Base-by-base conservation (phyloP, 1,284 basidiomycete genomes). In the Boletus semigastroideus region DNA sequence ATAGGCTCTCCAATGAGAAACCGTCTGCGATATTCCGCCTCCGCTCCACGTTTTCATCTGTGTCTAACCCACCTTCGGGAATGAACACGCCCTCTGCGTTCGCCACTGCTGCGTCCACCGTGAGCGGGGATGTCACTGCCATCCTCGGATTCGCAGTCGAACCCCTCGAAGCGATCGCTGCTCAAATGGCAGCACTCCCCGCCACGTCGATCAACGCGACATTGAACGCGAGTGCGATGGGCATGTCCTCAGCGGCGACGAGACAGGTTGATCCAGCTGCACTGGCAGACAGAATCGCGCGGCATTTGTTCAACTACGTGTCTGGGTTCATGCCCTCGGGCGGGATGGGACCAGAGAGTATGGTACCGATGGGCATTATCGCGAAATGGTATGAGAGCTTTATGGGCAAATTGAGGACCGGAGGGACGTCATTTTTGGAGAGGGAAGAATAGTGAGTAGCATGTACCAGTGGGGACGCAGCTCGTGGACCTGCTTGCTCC, bases 11-110 rank as follows among this genome's bases (percentile, higher is more conserved):
- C 3, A 94, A 94, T 67, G 85, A 89, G 19, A 95, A 95, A 65
- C 93, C 93, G 0, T 94, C 92, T 2, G 87, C 92, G 1, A 94
- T 97, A 62, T 96, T 94, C 74, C 87, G 92, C 16, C 78, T 96
- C 16, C 82, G 87, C 10, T 85, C 80, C 46, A 83, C 78, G 42
- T 87, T 83, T 69, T 73, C 76, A n/a, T 67, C 80, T 10, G 65
- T 73, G 52, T 74, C 76, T 19, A 68, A 79, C 27, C 71, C 78
- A 43, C 55, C 74, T 54, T 61, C 80, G 34, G 62, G 75, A 46
- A 70, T 78, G 61, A 63, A 76, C 51, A 68, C 81, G 40, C 78
- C 85, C 60, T 75, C 79, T 58, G 74, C 82, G 44, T 78, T 87
- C 74, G 72, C 77, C 52, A 61, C 72, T 47, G 62, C 74, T 51